Evolutionary conservation across 2,329 filamentous ascomycete species (phyloP).

Genomic region (Phaeosphaeriaceae sp.): DNA sequence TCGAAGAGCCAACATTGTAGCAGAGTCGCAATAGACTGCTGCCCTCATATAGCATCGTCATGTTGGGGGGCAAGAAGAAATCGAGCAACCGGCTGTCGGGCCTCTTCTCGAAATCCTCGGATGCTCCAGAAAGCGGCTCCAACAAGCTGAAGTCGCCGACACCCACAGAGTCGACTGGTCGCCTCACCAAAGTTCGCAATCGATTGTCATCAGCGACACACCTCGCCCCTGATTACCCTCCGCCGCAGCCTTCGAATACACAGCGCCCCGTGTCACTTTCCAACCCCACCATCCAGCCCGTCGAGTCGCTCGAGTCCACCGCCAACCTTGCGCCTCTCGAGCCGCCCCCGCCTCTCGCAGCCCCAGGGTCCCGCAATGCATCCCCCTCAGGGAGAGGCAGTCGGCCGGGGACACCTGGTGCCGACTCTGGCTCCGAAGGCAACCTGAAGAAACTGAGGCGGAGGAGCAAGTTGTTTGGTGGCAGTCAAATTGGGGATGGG

Average conservation of each 20-base stretch:
- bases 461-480: constrained; percentile 44
- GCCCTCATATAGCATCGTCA: background rate
- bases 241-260: constrained; percentile 25
- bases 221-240: constrained; percentile 40
- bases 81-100: constrained; percentile 44
- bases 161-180: constrained; percentile 37
- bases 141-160: constrained; percentile 24
- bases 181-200: constrained; percentile 40
- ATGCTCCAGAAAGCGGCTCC: constrained; percentile 15
- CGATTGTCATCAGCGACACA: constrained; percentile 41
- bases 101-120: constrained; percentile 37
- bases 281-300: constrained; percentile 37
- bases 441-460: constrained; percentile 43
- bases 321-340: constrained; percentile 32
- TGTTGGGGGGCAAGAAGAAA: constrained; percentile 40
- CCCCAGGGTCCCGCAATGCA: constrained; percentile 29
- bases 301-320: constrained; percentile 21
- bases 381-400: constrained; percentile 33
- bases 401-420: constrained; percentile 29
- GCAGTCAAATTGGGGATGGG: constrained; percentile 33
- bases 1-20: background rate
- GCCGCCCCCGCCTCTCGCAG: constrained; percentile 35
- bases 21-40: background rate
- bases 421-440: constrained; percentile 22
- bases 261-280: constrained; percentile 19